Evolutionary conservation across 148 eudicot genomes (phyloP).

Genomic region (Rhododendron molle): DNA sequence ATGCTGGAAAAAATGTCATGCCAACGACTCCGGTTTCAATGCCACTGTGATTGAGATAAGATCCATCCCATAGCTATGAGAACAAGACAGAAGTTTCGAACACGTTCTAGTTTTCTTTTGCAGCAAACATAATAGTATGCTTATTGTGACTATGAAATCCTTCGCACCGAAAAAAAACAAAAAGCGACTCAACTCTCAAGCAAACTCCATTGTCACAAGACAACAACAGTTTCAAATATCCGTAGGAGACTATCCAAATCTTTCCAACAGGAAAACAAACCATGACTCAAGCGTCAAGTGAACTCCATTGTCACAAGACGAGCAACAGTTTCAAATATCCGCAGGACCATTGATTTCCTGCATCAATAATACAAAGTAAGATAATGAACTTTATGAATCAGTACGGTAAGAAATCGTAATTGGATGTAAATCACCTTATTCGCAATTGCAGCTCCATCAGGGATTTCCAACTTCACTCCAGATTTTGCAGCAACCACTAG

Average conservation of each 20-base stretch:
- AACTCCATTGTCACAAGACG: neutral
- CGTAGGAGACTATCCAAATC: neutral
- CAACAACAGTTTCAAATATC: neutral
- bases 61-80: neutral
- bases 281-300: neutral
- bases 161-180: neutral
- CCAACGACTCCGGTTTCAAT: too few relatives aligned
- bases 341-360: slow-evolving; percentile 68
- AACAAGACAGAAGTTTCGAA: neutral
- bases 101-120: neutral
- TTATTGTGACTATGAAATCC: neutral
- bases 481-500: slow-evolving; percentile 66
- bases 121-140: neutral
- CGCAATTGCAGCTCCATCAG: slow-evolving; percentile 72
- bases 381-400: neutral
- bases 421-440: slow-evolving; percentile 50
- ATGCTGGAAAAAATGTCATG: neutral
- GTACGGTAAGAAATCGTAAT: neutral
- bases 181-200: slow-evolving; percentile 10
- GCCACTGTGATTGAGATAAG: too few relatives aligned
- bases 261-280: neutral
- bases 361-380: neutral
- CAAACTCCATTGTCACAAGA: neutral
- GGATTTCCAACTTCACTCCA: slow-evolving; percentile 82
- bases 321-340: slow-evolving; percentile 40